phyloP scores from a whole-genome alignment of 164 flowering plant species.

The Brasenia schreberi region DNA sequence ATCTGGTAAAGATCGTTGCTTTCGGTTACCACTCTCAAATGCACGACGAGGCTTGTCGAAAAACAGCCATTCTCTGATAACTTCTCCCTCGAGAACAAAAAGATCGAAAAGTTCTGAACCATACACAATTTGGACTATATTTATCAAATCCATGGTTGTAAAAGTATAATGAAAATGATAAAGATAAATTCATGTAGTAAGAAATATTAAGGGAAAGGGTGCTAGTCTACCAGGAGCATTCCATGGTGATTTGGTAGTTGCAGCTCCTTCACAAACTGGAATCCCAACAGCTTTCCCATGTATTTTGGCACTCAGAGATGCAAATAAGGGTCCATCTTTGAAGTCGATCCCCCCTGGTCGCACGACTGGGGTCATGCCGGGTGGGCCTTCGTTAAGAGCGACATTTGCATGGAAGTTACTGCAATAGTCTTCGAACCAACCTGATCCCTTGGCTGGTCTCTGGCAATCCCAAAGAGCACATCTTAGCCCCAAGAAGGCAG shows the following conservation, averaged over 20 bases:
- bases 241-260: slow-evolving; percentile 98
- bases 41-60: slow-evolving; percentile 98
- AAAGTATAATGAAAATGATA: no score
- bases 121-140: no score
- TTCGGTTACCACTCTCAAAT: slow-evolving; percentile 95
- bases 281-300: slow-evolving; percentile 92
- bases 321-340: slow-evolving; percentile 83
- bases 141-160: no score
- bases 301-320: slow-evolving; percentile 82
- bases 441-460: slow-evolving; percentile 84
- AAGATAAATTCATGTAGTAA: no score
- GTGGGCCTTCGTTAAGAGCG: slow-evolving; percentile 87
- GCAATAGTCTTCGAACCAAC: slow-evolving; percentile 94
- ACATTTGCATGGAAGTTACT: slow-evolving; percentile 69
- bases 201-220: no score
- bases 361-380: slow-evolving; percentile 85
- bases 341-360: slow-evolving; percentile 96
- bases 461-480: slow-evolving; percentile 99
- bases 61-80: slow-evolving; percentile 95
- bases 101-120: slow-evolving; percentile 87
- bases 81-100: slow-evolving; percentile 70
- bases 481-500: slow-evolving; percentile 94
- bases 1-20: slow-evolving; percentile 96
- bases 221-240: slow-evolving; percentile 78
- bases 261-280: slow-evolving; percentile 99